Evolutionary conservation across 345 rosid genomes (phyloP).

Genomic region (Hibiscus syriacus): DNA sequence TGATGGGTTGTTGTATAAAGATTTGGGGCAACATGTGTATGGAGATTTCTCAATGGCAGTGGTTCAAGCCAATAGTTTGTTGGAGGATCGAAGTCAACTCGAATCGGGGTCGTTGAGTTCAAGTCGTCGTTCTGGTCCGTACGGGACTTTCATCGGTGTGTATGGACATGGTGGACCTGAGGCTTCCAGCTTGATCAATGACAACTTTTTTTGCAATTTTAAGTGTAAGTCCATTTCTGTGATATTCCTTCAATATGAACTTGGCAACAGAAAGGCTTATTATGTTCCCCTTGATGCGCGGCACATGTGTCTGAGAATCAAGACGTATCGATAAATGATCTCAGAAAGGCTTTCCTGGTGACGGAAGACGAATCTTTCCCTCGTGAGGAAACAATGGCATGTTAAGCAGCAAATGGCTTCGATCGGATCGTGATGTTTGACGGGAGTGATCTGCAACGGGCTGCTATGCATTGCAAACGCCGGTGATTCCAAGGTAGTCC

Average conservation of each 20-base stretch:
- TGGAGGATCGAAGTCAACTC: slow-evolving; percentile 85
- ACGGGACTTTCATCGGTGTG: slow-evolving; percentile 63
- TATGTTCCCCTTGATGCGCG: slow-evolving; percentile 13
- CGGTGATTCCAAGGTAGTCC: slow-evolving; percentile 69
- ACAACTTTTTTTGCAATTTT: slow-evolving; percentile 52
- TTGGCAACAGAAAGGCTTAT: neutral
- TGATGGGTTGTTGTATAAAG: slow-evolving; percentile 58
- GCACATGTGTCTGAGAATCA: slow-evolving; percentile 41
- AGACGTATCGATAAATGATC: slow-evolving; percentile 40
- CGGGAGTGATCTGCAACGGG: slow-evolving; percentile 59
- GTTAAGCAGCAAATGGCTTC: slow-evolving; percentile 62
- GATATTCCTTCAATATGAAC: neutral
- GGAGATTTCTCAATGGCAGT: slow-evolving; percentile 84
- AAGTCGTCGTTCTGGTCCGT: slow-evolving; percentile 32
- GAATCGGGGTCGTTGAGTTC: slow-evolving; percentile 71
- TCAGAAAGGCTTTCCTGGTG: slow-evolving; percentile 46
- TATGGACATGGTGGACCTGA: slow-evolving; percentile 86
- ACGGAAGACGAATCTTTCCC: slow-evolving; percentile 53
- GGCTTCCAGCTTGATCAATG: slow-evolving; percentile 51
- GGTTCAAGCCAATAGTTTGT: slow-evolving; percentile 58
- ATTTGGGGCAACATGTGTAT: slow-evolving; percentile 50
- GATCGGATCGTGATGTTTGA: slow-evolving; percentile 74
- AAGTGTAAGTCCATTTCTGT: slow-evolving; percentile 40
- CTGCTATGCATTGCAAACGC: slow-evolving; percentile 55
- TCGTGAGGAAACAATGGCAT: slow-evolving; percentile 61